Percentiles rank a stretch among this genome's conserved stretches.
Conservation (phyloP, 805 yeast species). For the Nakazawaea pomicola region DNA sequence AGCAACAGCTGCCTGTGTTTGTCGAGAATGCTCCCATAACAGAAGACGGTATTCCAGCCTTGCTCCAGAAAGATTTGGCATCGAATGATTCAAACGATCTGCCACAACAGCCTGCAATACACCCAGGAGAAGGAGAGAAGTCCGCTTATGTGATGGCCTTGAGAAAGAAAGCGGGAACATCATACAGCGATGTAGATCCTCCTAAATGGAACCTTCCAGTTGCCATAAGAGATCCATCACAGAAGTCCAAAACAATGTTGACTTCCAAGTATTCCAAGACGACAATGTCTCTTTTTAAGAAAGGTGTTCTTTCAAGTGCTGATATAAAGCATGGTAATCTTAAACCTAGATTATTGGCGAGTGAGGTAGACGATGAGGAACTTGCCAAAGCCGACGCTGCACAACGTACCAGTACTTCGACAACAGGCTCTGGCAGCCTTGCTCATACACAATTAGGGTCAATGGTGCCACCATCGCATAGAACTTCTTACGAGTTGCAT, state of each 20-base stretch:
- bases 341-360: slow-evolving; percentile 63
- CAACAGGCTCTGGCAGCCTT: slow-evolving; percentile 1
- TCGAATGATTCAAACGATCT: slow-evolving; percentile 13
- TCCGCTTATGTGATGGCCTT: slow-evolving; percentile 44
- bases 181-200: slow-evolving; percentile 43
- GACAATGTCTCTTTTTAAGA: slow-evolving; percentile 14
- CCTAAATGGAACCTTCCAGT: slow-evolving; percentile 45
- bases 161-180: slow-evolving; percentile 40
- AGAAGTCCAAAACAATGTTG: slow-evolving; percentile 23
- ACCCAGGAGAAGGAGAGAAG: slow-evolving; percentile 40
- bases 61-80: too few relatives aligned
- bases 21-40: slow-evolving; percentile 19
- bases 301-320: slow-evolving; percentile 20
- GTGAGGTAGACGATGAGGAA: slow-evolving; percentile 69
- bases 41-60: slow-evolving; percentile 14
- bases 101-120: slow-evolving; percentile 11
- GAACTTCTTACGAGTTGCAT: slow-evolving; percentile 5
- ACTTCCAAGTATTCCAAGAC: slow-evolving; percentile 13
- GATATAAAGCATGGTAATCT: slow-evolving; percentile 60
- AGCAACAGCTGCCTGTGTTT: slow-evolving; percentile 26
- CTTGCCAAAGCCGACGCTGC: slow-evolving; percentile 8
- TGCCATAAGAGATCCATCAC: slow-evolving; percentile 43
- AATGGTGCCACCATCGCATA: slow-evolving; percentile 2
- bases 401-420: background rate
- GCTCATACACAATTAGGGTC: slow-evolving; percentile 11